These are phyloP conservation scores for Arthrobotrys musiformis DNA, from an alignment of 2,329 filamentous ascomycete species.

Conservation along the genomic window DNA sequence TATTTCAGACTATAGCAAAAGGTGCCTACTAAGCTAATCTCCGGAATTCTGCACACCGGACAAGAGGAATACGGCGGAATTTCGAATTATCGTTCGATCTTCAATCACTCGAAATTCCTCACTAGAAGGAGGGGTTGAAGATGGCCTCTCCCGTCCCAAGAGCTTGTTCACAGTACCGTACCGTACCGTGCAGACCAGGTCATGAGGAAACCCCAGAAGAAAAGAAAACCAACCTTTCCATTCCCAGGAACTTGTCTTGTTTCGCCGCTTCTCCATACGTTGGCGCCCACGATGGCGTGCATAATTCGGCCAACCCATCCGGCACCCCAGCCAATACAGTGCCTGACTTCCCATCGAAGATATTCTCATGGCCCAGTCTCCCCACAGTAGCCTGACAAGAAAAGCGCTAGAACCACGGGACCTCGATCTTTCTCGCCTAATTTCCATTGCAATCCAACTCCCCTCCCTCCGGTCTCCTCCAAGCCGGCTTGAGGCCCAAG, in stretches of 20 bases:
- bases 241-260: slow-evolving; percentile 22
- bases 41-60: no score
- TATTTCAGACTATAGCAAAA: no score
- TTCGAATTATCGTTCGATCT: no score
- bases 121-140: no score
- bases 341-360: no score
- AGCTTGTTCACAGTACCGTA: not conserved
- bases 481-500: no score
- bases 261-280: slow-evolving; percentile 23
- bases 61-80: no score
- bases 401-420: slow-evolving; percentile 40
- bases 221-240: not conserved
- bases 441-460: not conserved
- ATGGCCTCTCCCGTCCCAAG: not conserved
- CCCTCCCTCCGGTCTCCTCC: not conserved
- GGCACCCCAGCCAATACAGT: slow-evolving; percentile 1
- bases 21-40: no score
- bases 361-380: slow-evolving; percentile 19
- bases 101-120: no score
- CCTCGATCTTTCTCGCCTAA: not conserved
- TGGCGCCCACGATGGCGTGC: slow-evolving; percentile 55
- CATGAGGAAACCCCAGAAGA: not conserved
- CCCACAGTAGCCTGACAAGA: slow-evolving; percentile 40
- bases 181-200: no score
- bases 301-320: slow-evolving; percentile 31